Base-by-base conservation (phyloP, 805 yeast species). In the Ascoidea tarda region DNA sequence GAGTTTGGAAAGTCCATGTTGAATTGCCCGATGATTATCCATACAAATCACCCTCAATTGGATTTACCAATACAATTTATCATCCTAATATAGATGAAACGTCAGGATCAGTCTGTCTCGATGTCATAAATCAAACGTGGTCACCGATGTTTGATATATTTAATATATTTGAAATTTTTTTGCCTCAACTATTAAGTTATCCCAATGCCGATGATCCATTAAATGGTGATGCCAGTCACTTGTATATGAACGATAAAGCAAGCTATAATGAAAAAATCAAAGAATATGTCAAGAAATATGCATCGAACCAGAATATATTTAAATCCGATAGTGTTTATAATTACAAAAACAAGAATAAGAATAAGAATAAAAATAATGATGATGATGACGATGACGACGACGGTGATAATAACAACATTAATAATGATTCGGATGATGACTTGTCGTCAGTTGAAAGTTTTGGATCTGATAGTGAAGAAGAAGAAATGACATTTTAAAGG, bases 51-150 rank as follows among this genome's bases (percentile, higher is more conserved):
- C 99, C 99, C 5, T 88, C 96, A 14, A 89, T 91, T 57, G 98
- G 97, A 6, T 91, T 91, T 64, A 80, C 80, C 51, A 93, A 90
- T 68, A 85, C 83, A 63, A 91, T 93, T 16, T 90, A 80, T 68
- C 99, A 91, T 38, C 99, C 99, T 5, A 91, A 91, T 63, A 89
- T 91, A 56, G 99, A 91, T 64, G 95, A 89, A 64, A 75, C 80
- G 32, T 82, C 80, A 14, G 99, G 99, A 0, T 81, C 95, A 0
- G 96, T 91, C 5, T 91, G 99, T 67, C 78, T 91, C 50, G 98
- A 91, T 65, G 98, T 93, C 16, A 90, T 91, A 57, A 91, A 91
- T 65, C 96, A 91, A 63, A 88, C 98, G 0, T 91, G 99, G 99
- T 86, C 95, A 47, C 98, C 99, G 1, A 86, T 91, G 88, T 91